Conservation (phyloP, 352 stramenopile species). For the Phytophthora chlamydospora region DNA sequence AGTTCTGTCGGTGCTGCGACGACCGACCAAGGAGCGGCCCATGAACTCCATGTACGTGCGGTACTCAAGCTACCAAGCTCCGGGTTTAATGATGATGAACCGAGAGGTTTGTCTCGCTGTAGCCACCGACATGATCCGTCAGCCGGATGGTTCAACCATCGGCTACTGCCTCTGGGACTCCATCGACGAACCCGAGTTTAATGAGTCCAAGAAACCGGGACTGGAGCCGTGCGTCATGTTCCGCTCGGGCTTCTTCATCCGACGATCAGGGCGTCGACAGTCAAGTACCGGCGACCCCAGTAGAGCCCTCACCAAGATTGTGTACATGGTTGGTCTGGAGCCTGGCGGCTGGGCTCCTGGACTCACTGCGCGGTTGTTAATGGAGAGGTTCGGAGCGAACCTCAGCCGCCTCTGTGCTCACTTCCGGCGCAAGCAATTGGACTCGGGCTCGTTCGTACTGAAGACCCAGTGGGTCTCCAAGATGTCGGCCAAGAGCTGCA, state of each 20-base stretch:
- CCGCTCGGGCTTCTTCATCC: slow-evolving; percentile 57
- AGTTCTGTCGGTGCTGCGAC: slow-evolving; percentile 45
- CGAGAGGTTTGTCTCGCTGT: slow-evolving; percentile 42
- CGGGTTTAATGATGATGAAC: slow-evolving; percentile 47
- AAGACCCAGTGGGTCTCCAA: slow-evolving; percentile 53
- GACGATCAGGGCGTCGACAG: slow-evolving; percentile 24
- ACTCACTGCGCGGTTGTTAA: slow-evolving; percentile 42
- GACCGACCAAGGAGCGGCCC: slow-evolving; percentile 39
- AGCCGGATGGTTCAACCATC: slow-evolving; percentile 50
- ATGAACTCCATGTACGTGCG: slow-evolving; percentile 47
- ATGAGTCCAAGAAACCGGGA: slow-evolving; percentile 18
- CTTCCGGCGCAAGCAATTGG: slow-evolving; percentile 53
- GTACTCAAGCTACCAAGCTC: slow-evolving; percentile 42
- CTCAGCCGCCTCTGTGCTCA: slow-evolving; percentile 49
- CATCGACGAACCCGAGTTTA: slow-evolving; percentile 45
- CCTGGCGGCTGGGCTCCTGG: slow-evolving; percentile 39
- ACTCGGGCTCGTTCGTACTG: slow-evolving; percentile 54
- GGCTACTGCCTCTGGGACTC: slow-evolving; percentile 74
- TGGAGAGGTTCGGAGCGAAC: slow-evolving; percentile 53
- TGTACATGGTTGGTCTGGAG: slow-evolving; percentile 61
- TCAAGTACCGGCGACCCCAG: slow-evolving; percentile 10
- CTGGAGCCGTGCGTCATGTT: slow-evolving; percentile 46
- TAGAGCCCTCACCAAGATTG: slow-evolving; percentile 53
- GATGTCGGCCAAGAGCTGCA: slow-evolving; percentile 36
- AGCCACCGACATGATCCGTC: slow-evolving; percentile 42